phyloP scores from a whole-genome alignment of 1,284 basidiomycete species.

The Apiotrichum siamense region DNA sequence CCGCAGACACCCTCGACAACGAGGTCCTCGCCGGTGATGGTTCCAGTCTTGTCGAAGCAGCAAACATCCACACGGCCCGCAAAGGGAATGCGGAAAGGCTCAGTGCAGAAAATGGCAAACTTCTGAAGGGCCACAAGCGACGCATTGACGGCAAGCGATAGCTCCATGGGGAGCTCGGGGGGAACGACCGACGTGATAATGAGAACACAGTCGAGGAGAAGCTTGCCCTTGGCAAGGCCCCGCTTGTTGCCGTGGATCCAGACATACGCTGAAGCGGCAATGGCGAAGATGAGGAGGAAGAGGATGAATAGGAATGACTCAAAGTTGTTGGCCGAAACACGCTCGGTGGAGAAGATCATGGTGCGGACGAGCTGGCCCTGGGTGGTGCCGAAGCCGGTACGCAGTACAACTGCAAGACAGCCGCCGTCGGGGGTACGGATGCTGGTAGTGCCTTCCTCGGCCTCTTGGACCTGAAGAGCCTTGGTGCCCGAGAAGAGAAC shows the following conservation, averaged over 20 bases:
- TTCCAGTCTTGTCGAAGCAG: constrained; percentile 97
- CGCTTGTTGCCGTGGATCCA: constrained; percentile 92
- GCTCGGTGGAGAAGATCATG: constrained; percentile 95
- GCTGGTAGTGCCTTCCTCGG: constrained; percentile 28
- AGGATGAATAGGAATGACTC: constrained; percentile 94
- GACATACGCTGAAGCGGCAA: constrained; percentile 91
- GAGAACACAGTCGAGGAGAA: constrained; percentile 84
- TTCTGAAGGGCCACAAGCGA: constrained; percentile 89
- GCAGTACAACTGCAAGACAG: constrained; percentile 80
- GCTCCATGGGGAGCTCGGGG: constrained; percentile 92
- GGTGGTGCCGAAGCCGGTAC: constrained; percentile 93
- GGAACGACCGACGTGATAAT: constrained; percentile 95
- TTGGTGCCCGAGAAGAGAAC: constrained; percentile 92
- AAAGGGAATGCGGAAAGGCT: constrained; percentile 90
- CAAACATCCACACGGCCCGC: constrained; percentile 92
- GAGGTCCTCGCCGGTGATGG: constrained; percentile 90
- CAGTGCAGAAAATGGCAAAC: constrained; percentile 91
- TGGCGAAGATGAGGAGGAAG: constrained; percentile 90
- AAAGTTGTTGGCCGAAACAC: constrained; percentile 86
- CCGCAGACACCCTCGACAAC: constrained; percentile 88
- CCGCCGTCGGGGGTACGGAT: constrained; percentile 68
- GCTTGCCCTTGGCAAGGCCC: constrained; percentile 83
- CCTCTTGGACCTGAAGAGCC: constrained; percentile 66
- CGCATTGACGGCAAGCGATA: constrained; percentile 88
- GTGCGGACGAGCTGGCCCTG: constrained; percentile 93